Evolutionary conservation across 23 red algal genomes (phyloP).

Genomic region (Chondrus crispus): DNA sequence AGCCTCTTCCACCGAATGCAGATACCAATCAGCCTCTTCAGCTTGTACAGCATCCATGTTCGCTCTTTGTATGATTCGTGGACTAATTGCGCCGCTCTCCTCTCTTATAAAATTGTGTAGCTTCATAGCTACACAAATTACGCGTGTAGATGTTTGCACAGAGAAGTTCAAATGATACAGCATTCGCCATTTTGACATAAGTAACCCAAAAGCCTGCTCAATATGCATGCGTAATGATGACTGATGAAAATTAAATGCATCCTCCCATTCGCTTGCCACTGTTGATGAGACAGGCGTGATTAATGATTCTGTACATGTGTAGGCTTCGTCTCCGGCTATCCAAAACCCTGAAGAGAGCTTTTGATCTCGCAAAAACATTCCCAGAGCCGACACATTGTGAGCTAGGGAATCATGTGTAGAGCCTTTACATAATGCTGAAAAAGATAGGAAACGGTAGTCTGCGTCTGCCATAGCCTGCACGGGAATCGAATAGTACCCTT

Average conservation of each 20-base stretch:
- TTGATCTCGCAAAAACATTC: background rate
- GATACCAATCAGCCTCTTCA: too few species aligned
- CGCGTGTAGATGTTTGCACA: too few species aligned
- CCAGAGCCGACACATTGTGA: background rate
- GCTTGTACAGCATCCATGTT: too few species aligned
- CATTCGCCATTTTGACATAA: too few species aligned
- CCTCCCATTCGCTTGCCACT: background rate
- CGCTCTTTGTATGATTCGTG: too few species aligned
- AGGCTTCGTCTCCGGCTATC: background rate
- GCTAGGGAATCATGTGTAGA: slow-evolving; percentile 4
- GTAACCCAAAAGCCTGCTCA: background rate
- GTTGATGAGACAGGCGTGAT: background rate
- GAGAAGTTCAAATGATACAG: too few species aligned
- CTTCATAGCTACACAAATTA: too few species aligned
- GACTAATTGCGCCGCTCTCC: too few species aligned
- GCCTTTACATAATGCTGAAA: background rate
- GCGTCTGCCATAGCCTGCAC: background rate
- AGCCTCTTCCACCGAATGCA: too few species aligned
- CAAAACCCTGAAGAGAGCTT: background rate
- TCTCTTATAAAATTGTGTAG: too few species aligned
- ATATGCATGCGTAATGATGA: slow-evolving; percentile 5
- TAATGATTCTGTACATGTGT: background rate
- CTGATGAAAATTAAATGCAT: background rate
- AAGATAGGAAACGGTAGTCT: background rate
- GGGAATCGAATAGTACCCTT: background rate